These are phyloP conservation scores for Russula compacta DNA, from an alignment of 768 basidiomycete genomes.

Conservation along the genomic window DNA sequence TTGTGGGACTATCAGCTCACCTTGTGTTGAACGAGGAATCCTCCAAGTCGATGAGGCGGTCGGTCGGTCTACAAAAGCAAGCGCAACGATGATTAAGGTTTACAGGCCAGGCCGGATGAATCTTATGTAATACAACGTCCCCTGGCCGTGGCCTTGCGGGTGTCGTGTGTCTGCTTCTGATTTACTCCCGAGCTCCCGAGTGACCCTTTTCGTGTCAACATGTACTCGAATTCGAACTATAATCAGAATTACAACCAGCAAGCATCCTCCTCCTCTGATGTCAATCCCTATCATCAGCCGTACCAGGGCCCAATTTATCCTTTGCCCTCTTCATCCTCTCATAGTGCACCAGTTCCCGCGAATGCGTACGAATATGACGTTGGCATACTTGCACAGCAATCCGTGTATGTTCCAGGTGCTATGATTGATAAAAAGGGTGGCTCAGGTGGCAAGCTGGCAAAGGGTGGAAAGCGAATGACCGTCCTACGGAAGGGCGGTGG, in stretches of 20 bases:
- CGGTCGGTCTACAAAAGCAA: neutral
- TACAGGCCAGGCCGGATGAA: neutral
- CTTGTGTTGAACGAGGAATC: neutral
- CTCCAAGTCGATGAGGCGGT: neutral
- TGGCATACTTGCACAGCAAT: constrained; percentile 82
- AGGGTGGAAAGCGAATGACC: constrained; percentile 87
- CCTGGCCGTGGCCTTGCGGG: neutral
- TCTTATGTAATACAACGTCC: constrained; percentile 2
- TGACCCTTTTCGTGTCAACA: constrained; percentile 23
- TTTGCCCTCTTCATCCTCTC: constrained; percentile 52
- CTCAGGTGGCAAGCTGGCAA: constrained; percentile 75
- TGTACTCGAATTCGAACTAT: constrained; percentile 42
- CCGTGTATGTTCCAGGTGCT: constrained; percentile 86
- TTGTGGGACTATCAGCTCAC: neutral
- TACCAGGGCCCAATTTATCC: constrained; percentile 71
- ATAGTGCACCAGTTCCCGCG: constrained; percentile 72
- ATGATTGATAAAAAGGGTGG: constrained; percentile 85
- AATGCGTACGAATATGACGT: constrained; percentile 93
- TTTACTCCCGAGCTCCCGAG: neutral
- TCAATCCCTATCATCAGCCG: constrained; percentile 75
- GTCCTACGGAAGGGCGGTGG: constrained; percentile 93
- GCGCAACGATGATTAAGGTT: neutral
- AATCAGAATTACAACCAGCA: constrained; percentile 34
- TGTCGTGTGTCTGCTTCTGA: neutral
- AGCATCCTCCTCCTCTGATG: constrained; percentile 33